Conservation (phyloP, 768 basidiomycete species). For the Cystobasidium ongulense region DNA sequence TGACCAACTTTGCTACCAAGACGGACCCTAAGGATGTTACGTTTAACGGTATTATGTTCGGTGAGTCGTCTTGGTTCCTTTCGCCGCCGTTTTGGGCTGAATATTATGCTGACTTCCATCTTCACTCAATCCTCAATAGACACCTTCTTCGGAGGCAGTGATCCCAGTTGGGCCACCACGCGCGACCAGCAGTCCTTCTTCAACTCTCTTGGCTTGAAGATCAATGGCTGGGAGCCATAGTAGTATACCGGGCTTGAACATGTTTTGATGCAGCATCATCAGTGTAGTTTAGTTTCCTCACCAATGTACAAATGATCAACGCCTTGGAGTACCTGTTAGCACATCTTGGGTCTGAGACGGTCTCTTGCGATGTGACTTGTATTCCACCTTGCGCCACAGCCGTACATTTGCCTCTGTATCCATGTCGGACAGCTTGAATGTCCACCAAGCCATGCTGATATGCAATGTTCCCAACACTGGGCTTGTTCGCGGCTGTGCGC, state of each 20-base stretch:
- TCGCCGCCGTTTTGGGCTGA: not conserved
- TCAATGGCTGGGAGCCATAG: conserved; percentile 27
- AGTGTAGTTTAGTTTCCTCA: not conserved
- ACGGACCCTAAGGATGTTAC: conserved; percentile 4
- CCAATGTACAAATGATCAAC: not conserved
- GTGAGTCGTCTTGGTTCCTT: not conserved
- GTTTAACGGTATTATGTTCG: conserved; percentile 32
- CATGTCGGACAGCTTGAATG: not conserved
- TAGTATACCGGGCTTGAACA: not conserved
- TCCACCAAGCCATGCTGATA: not conserved
- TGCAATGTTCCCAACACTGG: conserved; percentile 22
- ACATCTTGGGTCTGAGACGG: not conserved
- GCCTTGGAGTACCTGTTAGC: not conserved
- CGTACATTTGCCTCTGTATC: too few species aligned
- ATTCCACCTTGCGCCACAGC: not conserved
- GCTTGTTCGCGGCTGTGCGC: conserved; percentile 24
- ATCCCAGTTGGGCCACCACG: conserved; percentile 22
- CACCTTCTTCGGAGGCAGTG: conserved; percentile 39
- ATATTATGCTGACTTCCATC: not conserved
- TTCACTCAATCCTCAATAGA: conserved; percentile 1
- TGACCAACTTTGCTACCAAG: conserved; percentile 18
- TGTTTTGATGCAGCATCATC: too few species aligned
- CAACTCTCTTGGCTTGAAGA: conserved; percentile 29
- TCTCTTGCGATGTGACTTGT: too few species aligned
- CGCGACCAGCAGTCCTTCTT: conserved; percentile 38